A percentile compares a stretch with the other conserved stretches of the same genome.
Conservation (phyloP, 2,329 filamentous ascomycete species). For the Arthrobotrys iridis region DNA sequence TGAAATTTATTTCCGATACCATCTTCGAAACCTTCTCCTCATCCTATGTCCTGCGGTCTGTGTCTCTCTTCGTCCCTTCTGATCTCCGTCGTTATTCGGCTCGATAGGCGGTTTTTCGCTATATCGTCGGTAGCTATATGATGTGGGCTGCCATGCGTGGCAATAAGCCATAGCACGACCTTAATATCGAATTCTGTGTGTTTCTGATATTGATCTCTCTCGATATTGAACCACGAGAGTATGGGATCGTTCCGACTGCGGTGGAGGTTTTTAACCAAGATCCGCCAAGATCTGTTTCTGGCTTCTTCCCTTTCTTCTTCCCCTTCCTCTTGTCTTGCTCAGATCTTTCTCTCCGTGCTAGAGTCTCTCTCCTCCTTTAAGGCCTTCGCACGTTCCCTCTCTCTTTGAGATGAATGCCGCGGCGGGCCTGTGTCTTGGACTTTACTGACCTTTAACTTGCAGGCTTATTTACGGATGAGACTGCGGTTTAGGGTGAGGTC, state of each 20-base stretch:
- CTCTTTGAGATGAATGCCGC: too few species aligned
- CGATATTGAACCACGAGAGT: background rate
- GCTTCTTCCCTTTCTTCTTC: too few species aligned
- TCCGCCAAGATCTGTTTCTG: background rate
- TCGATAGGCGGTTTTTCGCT: background rate
- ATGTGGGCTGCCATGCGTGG: slow-evolving; percentile 10
- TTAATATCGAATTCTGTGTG: background rate
- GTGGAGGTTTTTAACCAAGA: slow-evolving; percentile 1
- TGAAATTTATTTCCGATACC: background rate
- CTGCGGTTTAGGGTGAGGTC: background rate
- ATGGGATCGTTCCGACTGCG: background rate
- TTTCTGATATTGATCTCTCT: background rate
- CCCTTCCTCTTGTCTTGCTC: background rate
- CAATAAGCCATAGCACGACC: slow-evolving; percentile 5
- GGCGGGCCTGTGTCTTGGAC: too few species aligned
- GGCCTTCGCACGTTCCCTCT: background rate
- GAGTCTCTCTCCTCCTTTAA: background rate
- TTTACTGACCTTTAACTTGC: too few species aligned
- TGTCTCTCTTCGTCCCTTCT: background rate
- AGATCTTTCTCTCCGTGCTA: background rate
- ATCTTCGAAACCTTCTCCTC: background rate
- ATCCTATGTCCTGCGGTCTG: too few species aligned
- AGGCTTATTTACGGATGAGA: background rate
- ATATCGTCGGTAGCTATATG: slow-evolving; percentile 13
- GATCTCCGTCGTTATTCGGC: slow-evolving; percentile 5